These are phyloP conservation scores for Arthrinium phaeospermum DNA, from an alignment of 2,329 filamentous ascomycete genomes.

Conservation along the genomic window DNA sequence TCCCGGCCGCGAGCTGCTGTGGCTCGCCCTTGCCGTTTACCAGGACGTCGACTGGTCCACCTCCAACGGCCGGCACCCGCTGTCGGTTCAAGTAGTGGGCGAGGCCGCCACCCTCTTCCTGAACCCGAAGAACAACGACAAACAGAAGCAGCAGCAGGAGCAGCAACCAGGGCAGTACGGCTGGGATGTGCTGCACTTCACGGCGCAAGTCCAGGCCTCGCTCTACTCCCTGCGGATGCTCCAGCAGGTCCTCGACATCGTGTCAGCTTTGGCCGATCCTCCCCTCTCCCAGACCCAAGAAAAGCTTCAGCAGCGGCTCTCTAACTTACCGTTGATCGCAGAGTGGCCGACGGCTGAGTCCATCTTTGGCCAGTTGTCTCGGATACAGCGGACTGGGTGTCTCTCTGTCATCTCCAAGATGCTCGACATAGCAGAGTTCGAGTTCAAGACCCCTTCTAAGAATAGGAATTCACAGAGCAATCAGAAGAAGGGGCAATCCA, in stretches of 20 bases:
- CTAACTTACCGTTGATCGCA: conserved; percentile 19
- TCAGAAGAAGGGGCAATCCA: conserved; percentile 1
- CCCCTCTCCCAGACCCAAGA: conserved; percentile 11
- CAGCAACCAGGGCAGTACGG: conserved; percentile 33
- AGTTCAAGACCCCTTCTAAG: conserved; percentile 2
- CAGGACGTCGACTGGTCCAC: conserved; percentile 42
- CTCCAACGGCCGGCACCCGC: conserved; percentile 38
- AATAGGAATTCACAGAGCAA: neutral
- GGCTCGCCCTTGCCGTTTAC: conserved; percentile 44
- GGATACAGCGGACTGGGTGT: neutral
- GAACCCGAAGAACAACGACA: conserved; percentile 30
- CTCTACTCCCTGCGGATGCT: conserved; percentile 67
- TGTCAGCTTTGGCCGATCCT: conserved; percentile 3
- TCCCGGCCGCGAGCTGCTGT: conserved; percentile 31
- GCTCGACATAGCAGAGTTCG: conserved; percentile 17
- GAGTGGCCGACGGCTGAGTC: conserved; percentile 20
- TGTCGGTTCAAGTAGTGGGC: conserved; percentile 38
- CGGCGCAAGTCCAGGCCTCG: conserved; percentile 64
- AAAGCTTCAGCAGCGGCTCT: conserved; percentile 18
- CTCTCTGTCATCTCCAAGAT: conserved; percentile 16
- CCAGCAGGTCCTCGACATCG: conserved; percentile 50
- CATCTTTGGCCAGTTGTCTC: conserved; percentile 3
- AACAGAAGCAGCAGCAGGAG: conserved; percentile 30
- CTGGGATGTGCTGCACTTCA: conserved; percentile 67
- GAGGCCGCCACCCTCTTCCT: conserved; percentile 27